Base-by-base conservation (phyloP, 2,329 filamentous ascomycete species). In the Fusarium compactum region DNA sequence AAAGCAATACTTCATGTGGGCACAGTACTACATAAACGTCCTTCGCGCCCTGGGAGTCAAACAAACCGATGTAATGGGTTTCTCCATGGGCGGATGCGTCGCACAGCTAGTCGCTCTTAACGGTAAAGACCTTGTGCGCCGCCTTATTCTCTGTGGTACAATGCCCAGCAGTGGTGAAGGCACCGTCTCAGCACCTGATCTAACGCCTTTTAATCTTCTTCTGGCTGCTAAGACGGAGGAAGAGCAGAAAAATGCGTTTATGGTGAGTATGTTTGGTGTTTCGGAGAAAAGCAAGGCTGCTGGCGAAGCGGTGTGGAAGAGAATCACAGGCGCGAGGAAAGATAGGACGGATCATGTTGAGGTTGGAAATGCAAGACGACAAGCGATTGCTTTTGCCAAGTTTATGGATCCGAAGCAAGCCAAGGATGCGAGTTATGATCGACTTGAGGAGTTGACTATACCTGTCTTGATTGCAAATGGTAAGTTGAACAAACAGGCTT, bases 51-150 rank as follows among this genome's bases (percentile, higher is more conserved):
- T 82, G 65, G 80, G 81, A 8, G 67, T 84, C n/a, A 32, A 58
- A 0, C 71, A 81, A 52, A 76, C 82, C 48, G 84, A 87, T 61
- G 67, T 87, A 10, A 59, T 86, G 43, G 85, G 85, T 2, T 87
- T 84, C 73, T 85, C 82, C 12, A 84, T 87, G 80, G 84, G 85
- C 16, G 85, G 84, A 1, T 80, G 78, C 32, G 80, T 80, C 7
- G 84, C 82, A 9, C 85, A 86, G 66, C 73, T 84, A 50, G 75
- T 85, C 6, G 82, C 83, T 3, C 76, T 85, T 20, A 76, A 80
- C 27, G 77, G 75, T 2, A 78, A 81, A 0, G 72, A 71, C 3
- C 67, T 82, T 3, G 78, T 84, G 0, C 79, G 81, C 2, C 78
- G 79, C 20, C 73, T 85, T 10, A 77, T 86, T 27, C 74, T 86